Evolutionary conservation across 2,329 filamentous ascomycete species (phyloP), one percentile per base, ranked within the genome.

Genomic region (Eurotiales sp.): DNA sequence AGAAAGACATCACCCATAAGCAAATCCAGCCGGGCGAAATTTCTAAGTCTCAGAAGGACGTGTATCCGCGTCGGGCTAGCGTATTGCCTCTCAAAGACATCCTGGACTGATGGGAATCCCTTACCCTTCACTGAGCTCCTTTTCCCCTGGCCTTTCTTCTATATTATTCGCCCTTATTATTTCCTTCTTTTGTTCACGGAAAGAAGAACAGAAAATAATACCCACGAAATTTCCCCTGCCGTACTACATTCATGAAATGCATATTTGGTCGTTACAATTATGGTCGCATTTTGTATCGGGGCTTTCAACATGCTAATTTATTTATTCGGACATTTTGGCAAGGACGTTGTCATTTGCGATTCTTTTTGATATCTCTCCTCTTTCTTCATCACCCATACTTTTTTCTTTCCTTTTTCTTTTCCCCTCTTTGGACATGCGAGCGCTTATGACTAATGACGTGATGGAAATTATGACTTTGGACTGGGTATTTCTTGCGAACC

Each of bases 1-100:
- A 17, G 32, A 52, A 52, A 25, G 54, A 54, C 4, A 37, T 60
- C 15, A 50, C 58, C 37, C 58, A 56, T 8, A 49, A 53, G 8
- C 40, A 59, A 25, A 27, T 53, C 19, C 51, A 46, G 27, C 51
- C 34, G 8, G 34, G 32, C 46, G 46, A 49, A 8, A n/a, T 53
- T 15, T 32, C 45, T 19, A 53, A 45, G 8, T 2, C 32, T 6
- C 42, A 37, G 15, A 42, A 15, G 27, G 47, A 50, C 34, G 45
- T 39, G 41, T 49, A 36, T n/a, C 51, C 29, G 25, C 51, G 51
- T 23, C 40, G 46, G 17, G 41, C 41, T 23, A 53, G 51, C 40
- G 40, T 43, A 22, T 19, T 53, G 23, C 39, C 39, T 40, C 46
- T 54, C 30, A 50, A 50, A 41, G 51, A 54, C 17, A 54, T 54